Conservation (phyloP, 257 asterid genomes). For the Salvia splendens region DNA sequence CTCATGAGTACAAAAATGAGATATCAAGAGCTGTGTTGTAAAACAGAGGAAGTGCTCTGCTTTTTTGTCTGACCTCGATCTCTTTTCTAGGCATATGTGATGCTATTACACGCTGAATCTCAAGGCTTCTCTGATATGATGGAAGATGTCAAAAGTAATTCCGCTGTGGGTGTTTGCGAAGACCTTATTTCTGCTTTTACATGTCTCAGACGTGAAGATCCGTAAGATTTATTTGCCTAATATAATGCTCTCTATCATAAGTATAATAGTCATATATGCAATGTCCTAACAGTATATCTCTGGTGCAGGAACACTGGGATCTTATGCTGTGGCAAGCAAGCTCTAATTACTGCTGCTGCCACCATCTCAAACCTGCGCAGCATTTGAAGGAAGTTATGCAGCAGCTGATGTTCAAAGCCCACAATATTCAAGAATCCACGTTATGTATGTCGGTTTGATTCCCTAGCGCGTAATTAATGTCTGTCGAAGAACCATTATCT, state of each 20-base stretch:
- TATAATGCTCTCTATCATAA: conserved; percentile 3
- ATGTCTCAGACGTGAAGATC: conserved; percentile 59
- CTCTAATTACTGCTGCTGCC: conserved; percentile 69
- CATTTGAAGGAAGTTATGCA: conserved; percentile 2
- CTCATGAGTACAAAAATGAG: conserved; percentile 6
- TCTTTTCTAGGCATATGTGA: conserved; percentile 68
- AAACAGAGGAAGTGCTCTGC: neutral
- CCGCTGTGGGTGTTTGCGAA: conserved; percentile 58
- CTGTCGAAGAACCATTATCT: neutral
- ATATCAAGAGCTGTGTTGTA: conserved; percentile 1
- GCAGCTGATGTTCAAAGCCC: neutral
- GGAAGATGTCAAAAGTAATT: conserved; percentile 43
- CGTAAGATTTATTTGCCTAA: conserved; percentile 49
- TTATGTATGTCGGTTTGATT: neutral
- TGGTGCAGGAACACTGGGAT: conserved; percentile 58
- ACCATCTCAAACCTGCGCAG: conserved; percentile 44
- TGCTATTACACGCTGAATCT: conserved; percentile 39
- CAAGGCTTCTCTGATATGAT: conserved; percentile 40
- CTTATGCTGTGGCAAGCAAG: conserved; percentile 52
- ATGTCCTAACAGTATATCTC: conserved; percentile 5
- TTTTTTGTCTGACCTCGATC: conserved; percentile 21
- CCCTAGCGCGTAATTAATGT: neutral
- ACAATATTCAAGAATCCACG: neutral
- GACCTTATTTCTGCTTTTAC: conserved; percentile 59
- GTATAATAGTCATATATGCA: conserved; percentile 5